Evolutionary conservation across 495 filamentous ascomycete species (phyloP), one percentile per base, ranked within the genome.

Genomic region (Lasiosphaeriaceae sp.): DNA sequence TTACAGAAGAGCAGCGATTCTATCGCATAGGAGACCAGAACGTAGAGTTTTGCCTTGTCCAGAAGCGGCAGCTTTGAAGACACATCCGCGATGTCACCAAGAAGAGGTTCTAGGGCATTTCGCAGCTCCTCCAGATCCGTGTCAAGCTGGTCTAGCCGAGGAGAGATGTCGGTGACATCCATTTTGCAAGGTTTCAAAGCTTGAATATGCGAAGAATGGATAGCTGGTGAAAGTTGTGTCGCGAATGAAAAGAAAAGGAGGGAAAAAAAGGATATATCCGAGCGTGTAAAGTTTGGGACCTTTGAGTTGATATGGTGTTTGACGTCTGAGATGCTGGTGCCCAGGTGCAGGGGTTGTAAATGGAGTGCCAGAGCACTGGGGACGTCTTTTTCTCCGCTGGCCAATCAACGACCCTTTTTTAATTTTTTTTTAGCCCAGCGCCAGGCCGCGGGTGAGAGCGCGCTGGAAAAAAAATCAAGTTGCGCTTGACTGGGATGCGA

Each of bases 31-130:
- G 90, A 86, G 46, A 84, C 74, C 29, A 94, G 71, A 17, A 95
- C 86, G 64, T 94, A 89, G 55, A 96, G 84, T 74, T 96, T 95
- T 19, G 94, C 93, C 70, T 90, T 94, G 77, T 98, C 94, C 54
- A 97, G 76, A 11, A 98, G 78, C 1, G 95, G 92, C 31, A 98
- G 76, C 69, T 90, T 94, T 54, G 80, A 84, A 6, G 90, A 83
- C 9, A 80, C 77, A 49, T 88, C 83, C 21, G 83, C 74, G 22
- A 97, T 65, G 20, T 86, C 76, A 26, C 70, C 73, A 19, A 79
- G 77, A 29, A 96, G 69, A 11, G 92, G 90, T 29, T 80, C 65
- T 23, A 97, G 75, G 4, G 79, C 73, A n/a, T 86, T 84, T 57
- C 91, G 82, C 22, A 97, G 79, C 53, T 88, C 83, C 69, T 92